Evolutionary conservation across 352 stramenopile species (phyloP), one percentile per base, ranked within the genome.

Genomic region (Blastocystis sp.): DNA sequence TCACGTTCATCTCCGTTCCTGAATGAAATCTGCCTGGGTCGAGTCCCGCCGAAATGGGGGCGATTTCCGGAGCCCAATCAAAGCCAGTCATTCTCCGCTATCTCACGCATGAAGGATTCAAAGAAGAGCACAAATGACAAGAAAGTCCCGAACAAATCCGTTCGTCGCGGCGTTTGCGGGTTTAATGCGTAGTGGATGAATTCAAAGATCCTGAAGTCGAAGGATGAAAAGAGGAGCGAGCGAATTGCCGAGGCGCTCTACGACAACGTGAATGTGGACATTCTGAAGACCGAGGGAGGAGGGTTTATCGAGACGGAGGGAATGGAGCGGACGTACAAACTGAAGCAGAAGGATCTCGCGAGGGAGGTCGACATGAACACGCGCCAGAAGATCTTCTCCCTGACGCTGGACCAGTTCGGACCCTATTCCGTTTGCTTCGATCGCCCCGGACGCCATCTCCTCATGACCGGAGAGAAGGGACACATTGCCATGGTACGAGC

Each of bases 301-400:
- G 95, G 95, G 50, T 93, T 92, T 66, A 59, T 99, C 29, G 96
- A 98, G 90, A 91, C 95, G 1, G 96, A 99, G 91, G 96, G 97
- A n/a, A 96, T 98, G 90, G 96, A 99, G 91, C 95, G 95, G 90
- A 98, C 96, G 67, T 96, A 97, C 91, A 96, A 97, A 90, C 94
- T 99, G 88, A 96, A 94, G 37, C 97, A 99, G 91, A 90, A 93
- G 55, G 92, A 98, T 61, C 90, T 97, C 55, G 94, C 93, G 77
- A 80, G 91, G 37, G 88, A 96, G 80, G 93, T 98, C 26, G 95
- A 98, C 91, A 92, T 96, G 55, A 97, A 98, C 90, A 98, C 96
- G 29, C 93, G 94, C 31, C 92, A 93, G 91, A 97, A 98, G 91
- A 98, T 98, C 82, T 98, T 98, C 91, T 94, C 96, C 90, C 91